These are phyloP conservation scores for Mycena olivaceomarginata DNA, from an alignment of 768 basidiomycete genomes.

Conservation along the genomic window DNA sequence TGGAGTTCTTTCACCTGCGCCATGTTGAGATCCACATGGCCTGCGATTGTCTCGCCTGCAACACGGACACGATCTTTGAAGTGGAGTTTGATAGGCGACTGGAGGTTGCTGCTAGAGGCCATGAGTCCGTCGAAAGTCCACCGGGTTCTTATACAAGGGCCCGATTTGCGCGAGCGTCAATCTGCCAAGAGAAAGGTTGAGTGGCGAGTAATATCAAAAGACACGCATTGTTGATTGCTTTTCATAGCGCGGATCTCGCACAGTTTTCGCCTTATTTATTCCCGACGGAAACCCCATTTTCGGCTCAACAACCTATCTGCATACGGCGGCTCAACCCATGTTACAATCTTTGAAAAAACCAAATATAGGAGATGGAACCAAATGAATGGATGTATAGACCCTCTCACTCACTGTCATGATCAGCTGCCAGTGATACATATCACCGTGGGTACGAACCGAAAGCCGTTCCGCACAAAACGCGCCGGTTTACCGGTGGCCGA, in stretches of 20 bases:
- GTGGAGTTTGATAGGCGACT: conserved; percentile 17
- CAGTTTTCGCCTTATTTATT: conserved; percentile 9
- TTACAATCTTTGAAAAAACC: conserved; percentile 3
- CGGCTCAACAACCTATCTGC: not conserved
- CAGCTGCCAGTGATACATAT: conserved; percentile 14
- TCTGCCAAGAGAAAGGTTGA: not conserved
- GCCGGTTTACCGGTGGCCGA: not conserved
- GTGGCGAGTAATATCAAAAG: not conserved
- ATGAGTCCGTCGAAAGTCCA: conserved; percentile 8
- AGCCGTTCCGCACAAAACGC: conserved; percentile 6
- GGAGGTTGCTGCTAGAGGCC: conserved; percentile 15
- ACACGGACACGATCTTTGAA: conserved; percentile 22
- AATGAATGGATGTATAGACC: conserved; percentile 2
- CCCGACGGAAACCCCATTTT: conserved; percentile 1
- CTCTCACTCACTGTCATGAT: conserved; percentile 6
- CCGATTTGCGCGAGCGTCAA: conserved; percentile 1
- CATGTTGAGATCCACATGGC: conserved; percentile 23
- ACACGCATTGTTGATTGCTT: conserved; percentile 5
- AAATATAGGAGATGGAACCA: conserved; percentile 6
- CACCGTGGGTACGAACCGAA: conserved; percentile 1
- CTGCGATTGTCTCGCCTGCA: conserved; percentile 20
- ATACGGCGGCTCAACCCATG: conserved; percentile 6
- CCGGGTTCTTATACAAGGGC: conserved; percentile 9
- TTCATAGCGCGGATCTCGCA: not conserved
- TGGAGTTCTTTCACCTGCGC: conserved; percentile 1